Percentiles rank a stretch among this genome's conserved stretches.
These are phyloP conservation scores for Oryza meridionalis DNA, from an alignment of 176 grass and related monocot genomes.

Conservation along the genomic window DNA sequence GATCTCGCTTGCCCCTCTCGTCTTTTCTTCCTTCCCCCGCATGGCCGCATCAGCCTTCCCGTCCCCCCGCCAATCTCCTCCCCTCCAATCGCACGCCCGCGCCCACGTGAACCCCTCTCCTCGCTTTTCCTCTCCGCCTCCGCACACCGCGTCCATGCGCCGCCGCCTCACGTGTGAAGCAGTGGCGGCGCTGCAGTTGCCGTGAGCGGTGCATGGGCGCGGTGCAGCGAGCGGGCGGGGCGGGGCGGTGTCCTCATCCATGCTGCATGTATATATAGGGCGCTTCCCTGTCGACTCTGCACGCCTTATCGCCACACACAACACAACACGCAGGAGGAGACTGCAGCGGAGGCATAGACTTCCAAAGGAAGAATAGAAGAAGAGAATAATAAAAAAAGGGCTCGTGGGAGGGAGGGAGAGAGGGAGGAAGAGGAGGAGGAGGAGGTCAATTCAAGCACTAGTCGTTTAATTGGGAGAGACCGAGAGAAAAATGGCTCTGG, in stretches of 20 bases:
- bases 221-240: not conserved
- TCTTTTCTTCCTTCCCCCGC: not conserved
- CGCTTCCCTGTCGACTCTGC: slow-evolving; percentile 54
- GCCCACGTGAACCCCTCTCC: slow-evolving; percentile 56
- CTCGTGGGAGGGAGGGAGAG: not conserved
- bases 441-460: not conserved
- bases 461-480: not conserved
- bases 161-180: not conserved
- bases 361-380: not conserved
- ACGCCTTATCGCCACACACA: slow-evolving; percentile 49
- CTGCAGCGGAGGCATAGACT: slow-evolving; percentile 9
- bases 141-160: slow-evolving; percentile 22
- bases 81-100: slow-evolving; percentile 51
- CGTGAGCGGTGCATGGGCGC: slow-evolving; percentile 10
- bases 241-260: slow-evolving; percentile 47
- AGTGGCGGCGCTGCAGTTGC: too few relatives aligned
- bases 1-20: not conserved
- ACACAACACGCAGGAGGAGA: not conserved
- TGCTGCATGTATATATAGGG: slow-evolving; percentile 58
- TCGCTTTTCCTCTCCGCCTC: not conserved
- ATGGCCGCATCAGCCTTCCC: not conserved
- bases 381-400: not conserved
- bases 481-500: slow-evolving; percentile 40
- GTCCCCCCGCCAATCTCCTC: slow-evolving; percentile 25
- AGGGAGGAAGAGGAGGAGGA: slow-evolving; percentile 16